A percentile compares a stretch with the other conserved stretches of the same genome.
Conservation (phyloP, 2,329 filamentous ascomycete genomes). For the Xylaria polymorpha region DNA sequence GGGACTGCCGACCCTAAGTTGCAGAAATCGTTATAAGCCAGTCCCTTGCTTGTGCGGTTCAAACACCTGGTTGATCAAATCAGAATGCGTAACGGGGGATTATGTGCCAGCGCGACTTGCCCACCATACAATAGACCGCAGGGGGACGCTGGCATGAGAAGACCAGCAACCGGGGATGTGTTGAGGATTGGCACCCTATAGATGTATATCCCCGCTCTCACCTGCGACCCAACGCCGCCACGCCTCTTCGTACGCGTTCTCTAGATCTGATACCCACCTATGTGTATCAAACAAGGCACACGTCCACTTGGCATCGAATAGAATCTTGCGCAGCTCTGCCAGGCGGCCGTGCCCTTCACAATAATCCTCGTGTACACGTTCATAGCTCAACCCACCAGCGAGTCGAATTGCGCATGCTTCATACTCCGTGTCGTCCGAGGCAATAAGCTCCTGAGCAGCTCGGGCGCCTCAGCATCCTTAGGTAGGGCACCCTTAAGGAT, state of each 20-base stretch:
- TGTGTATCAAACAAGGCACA: slow-evolving; percentile 91
- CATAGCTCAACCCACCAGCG: slow-evolving; percentile 72
- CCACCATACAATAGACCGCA: neutral
- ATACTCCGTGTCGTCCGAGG: slow-evolving; percentile 81
- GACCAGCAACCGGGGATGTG: slow-evolving; percentile 14
- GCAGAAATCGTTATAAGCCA: slow-evolving; percentile 3
- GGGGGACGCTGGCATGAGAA: neutral
- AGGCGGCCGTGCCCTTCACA: slow-evolving; percentile 75
- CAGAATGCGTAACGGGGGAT: slow-evolving; percentile 5
- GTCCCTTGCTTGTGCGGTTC: neutral
- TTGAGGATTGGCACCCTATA: slow-evolving; percentile 54
- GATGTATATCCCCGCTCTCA: slow-evolving; percentile 91
- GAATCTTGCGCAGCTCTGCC: slow-evolving; percentile 79
- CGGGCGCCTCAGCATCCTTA: slow-evolving; percentile 69
- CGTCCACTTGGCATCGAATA: slow-evolving; percentile 86
- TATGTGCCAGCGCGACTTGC: neutral
- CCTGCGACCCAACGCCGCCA: slow-evolving; percentile 90
- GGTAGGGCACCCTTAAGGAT: slow-evolving; percentile 92
- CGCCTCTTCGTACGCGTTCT: slow-evolving; percentile 86
- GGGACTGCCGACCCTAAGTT: neutral
- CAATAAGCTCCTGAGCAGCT: slow-evolving; percentile 81
- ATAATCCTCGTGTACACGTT: slow-evolving; percentile 55
- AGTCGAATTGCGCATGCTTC: slow-evolving; percentile 80
- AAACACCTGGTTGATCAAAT: slow-evolving; percentile 13
- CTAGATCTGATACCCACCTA: slow-evolving; percentile 90